A percentile compares a stretch with the other conserved stretches of the same genome.
phyloP scores from a whole-genome alignment of 225 moss, liverwort and hornwort genomes.

The Marchantia polymorpha region DNA sequence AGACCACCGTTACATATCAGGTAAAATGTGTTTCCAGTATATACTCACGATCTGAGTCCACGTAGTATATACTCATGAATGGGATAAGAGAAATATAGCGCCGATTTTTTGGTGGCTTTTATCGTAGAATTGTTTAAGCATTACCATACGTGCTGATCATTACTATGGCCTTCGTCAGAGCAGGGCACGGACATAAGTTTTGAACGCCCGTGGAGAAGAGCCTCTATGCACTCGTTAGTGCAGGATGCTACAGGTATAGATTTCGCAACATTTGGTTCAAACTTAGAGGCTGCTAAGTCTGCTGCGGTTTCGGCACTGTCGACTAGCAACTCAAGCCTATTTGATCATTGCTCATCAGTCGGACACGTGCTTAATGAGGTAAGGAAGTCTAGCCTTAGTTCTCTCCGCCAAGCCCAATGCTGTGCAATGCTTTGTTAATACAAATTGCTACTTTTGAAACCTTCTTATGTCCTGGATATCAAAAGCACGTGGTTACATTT shows the following conservation, averaged over 20 bases:
- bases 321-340: slow-evolving; percentile 48
- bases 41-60: neutral
- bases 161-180: slow-evolving; percentile 41
- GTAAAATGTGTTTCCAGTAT: slow-evolving; percentile 48
- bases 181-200: slow-evolving; percentile 79
- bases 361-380: slow-evolving; percentile 88
- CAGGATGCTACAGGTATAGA: slow-evolving; percentile 76
- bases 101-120: neutral
- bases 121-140: neutral
- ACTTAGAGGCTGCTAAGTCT: slow-evolving; percentile 67
- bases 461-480: neutral
- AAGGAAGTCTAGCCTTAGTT: neutral
- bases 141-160: slow-evolving; percentile 15
- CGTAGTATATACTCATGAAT: neutral
- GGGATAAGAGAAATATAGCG: too few relatives aligned
- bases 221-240: slow-evolving; percentile 79
- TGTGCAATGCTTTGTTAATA: neutral
- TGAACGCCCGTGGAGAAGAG: slow-evolving; percentile 93
- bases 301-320: slow-evolving; percentile 53
- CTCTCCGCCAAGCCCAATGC: too few relatives aligned
- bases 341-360: slow-evolving; percentile 63
- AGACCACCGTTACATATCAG: slow-evolving; percentile 71
- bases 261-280: slow-evolving; percentile 51
- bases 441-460: neutral
- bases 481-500: too few relatives aligned